These are phyloP conservation scores for Auriscalpium vulgare DNA, from an alignment of 768 basidiomycete genomes.

Conservation along the genomic window DNA sequence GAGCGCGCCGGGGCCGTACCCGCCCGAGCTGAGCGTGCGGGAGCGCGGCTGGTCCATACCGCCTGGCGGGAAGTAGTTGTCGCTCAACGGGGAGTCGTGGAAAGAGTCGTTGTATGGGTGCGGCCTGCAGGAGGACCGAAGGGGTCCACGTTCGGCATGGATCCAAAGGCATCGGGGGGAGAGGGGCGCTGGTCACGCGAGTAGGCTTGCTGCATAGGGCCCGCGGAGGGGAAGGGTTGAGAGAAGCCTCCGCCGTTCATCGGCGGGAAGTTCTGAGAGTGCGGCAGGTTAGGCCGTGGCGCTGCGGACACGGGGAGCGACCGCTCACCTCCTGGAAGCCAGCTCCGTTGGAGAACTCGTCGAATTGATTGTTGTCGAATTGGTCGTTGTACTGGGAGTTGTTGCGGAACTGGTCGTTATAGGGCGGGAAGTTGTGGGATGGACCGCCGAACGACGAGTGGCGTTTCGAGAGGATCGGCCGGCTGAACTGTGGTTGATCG, in stretches of 20 bases:
- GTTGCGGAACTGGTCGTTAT: slow-evolving; percentile 4
- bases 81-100: slow-evolving; percentile 12
- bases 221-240: slow-evolving; percentile 1
- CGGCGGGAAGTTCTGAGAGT: slow-evolving; percentile 2
- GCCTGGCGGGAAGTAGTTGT: slow-evolving; percentile 3
- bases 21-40: slow-evolving; percentile 10
- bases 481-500: slow-evolving; percentile 1
- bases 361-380: slow-evolving; percentile 2
- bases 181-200: slow-evolving; percentile 4
- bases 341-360: slow-evolving; percentile 1
- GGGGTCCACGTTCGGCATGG: not conserved
- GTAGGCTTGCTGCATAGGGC: slow-evolving; percentile 1
- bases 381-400: slow-evolving; percentile 3
- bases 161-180: not conserved
- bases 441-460: slow-evolving; percentile 5
- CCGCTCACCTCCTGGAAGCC: slow-evolving; percentile 13
- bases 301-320: not conserved
- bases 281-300: not conserved
- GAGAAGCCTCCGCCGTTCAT: not conserved
- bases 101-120: slow-evolving; percentile 7
- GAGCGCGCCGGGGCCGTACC: slow-evolving; percentile 7
- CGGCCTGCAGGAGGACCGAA: slow-evolving; percentile 1
- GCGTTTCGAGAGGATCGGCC: not conserved
- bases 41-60: slow-evolving; percentile 6
- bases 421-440: not conserved